These are phyloP conservation scores for Salvia hispanica DNA, from an alignment of 257 asterid genomes.

Conservation along the genomic window DNA sequence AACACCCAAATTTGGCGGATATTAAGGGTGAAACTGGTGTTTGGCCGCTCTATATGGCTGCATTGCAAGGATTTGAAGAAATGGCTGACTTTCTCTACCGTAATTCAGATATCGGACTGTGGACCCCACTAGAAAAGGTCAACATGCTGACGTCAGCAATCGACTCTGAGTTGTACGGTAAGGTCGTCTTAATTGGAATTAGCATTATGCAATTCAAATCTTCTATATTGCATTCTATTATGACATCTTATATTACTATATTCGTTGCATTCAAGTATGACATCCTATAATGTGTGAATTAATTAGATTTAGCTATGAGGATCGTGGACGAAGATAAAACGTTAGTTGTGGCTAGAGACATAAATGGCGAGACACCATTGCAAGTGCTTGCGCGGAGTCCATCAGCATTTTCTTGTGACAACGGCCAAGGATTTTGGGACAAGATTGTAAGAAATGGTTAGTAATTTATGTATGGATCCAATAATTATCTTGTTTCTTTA, in stretches of 20 bases:
- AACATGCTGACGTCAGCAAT: constrained; percentile 30
- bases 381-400: constrained; percentile 42
- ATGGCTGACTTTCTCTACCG: constrained; percentile 30
- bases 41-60: constrained; percentile 42
- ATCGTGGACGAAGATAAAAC: neutral
- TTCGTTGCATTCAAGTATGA: too few species aligned
- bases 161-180: constrained; percentile 35
- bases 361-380: constrained; percentile 26
- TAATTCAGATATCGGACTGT: neutral
- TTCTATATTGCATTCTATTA: too few species aligned
- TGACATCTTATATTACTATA: too few species aligned
- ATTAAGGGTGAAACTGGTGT: neutral
- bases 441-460: neutral
- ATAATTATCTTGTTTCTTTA: too few species aligned
- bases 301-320: constrained; percentile 28
- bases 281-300: neutral
- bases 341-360: constrained; percentile 20
- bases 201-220: too few species aligned
- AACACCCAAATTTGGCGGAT: neutral
- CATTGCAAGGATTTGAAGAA: constrained; percentile 21
- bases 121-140: constrained; percentile 13
- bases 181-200: too few species aligned
- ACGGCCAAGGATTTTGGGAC: neutral
- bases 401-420: constrained; percentile 22
- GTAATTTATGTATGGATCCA: too few species aligned